Conservation (phyloP, 768 basidiomycete genomes). For the Cubamyces sp. region DNA sequence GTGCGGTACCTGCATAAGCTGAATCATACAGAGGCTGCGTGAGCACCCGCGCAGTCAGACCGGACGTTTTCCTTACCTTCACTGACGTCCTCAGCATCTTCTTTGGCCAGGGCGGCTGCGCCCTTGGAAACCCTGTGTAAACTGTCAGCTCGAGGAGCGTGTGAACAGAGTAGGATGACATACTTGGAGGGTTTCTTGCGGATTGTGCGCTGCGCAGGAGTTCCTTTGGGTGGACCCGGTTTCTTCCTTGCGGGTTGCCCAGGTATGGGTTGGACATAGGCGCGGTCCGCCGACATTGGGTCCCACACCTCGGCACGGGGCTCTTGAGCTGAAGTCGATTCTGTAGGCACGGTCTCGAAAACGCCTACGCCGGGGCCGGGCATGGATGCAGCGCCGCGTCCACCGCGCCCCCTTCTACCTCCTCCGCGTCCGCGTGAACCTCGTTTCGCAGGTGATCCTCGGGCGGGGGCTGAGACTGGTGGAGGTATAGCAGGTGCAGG, state of each 20-base stretch:
- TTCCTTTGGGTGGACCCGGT: slow-evolving; percentile 32
- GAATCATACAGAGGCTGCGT: slow-evolving; percentile 18
- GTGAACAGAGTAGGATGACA: slow-evolving; percentile 9
- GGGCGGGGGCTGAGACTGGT: slow-evolving; percentile 13
- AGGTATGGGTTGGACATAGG: neutral
- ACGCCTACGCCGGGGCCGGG: slow-evolving; percentile 19
- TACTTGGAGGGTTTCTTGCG: slow-evolving; percentile 39
- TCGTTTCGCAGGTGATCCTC: slow-evolving; percentile 30
- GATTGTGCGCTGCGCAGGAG: slow-evolving; percentile 33
- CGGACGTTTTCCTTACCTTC: slow-evolving; percentile 51
- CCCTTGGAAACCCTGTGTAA: slow-evolving; percentile 28
- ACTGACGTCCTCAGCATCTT: slow-evolving; percentile 56
- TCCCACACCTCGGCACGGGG: slow-evolving; percentile 25
- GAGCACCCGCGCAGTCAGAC: neutral
- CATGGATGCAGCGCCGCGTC: slow-evolving; percentile 19
- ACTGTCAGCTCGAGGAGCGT: neutral
- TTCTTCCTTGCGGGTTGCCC: slow-evolving; percentile 27
- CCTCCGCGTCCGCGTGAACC: slow-evolving; percentile 50
- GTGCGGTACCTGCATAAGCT: slow-evolving; percentile 72
- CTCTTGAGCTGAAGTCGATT: slow-evolving; percentile 29
- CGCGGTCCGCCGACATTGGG: slow-evolving; percentile 4
- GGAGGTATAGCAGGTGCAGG: slow-evolving; percentile 30
- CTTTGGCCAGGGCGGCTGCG: slow-evolving; percentile 32
- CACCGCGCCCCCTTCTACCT: slow-evolving; percentile 35
- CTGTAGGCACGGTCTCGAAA: slow-evolving; percentile 46